phyloP scores from a whole-genome alignment of 148 eudicot genomes.

The Rhododendron kiyosumense region DNA sequence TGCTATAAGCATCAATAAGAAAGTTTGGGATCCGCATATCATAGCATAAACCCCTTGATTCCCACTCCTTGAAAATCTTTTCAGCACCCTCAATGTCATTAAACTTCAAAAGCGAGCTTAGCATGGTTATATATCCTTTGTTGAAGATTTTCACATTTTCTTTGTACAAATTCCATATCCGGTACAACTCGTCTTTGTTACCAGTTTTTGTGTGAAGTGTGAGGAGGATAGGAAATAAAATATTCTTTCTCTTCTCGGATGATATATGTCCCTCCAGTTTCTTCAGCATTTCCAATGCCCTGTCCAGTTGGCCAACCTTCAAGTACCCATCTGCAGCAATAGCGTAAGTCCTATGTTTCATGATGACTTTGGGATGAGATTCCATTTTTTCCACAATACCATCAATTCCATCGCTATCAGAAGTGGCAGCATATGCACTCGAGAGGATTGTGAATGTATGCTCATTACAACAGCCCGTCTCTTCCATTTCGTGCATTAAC shows the following conservation, averaged over 20 bases:
- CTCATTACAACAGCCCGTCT: conserved; percentile 19
- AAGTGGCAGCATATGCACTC: conserved; percentile 23
- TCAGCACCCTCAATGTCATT: conserved; percentile 36
- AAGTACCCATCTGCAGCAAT: conserved; percentile 26
- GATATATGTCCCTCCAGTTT: conserved; percentile 19
- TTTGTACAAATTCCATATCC: conserved; percentile 28
- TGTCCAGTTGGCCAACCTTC: conserved; percentile 25
- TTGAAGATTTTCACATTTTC: conserved; percentile 15
- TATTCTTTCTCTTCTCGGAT: conserved; percentile 2
- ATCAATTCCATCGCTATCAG: conserved; percentile 26
- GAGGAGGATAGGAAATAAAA: conserved; percentile 11
- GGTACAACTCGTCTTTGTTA: conserved; percentile 22
- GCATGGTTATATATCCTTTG: conserved; percentile 29
- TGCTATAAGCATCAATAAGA: conserved; percentile 22
- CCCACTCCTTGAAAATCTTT: conserved; percentile 37
- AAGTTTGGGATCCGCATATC: conserved; percentile 30
- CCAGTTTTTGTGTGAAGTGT: conserved; percentile 24
- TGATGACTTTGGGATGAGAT: conserved; percentile 11
- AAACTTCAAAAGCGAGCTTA: conserved; percentile 23
- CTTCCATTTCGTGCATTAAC: conserved; percentile 33
- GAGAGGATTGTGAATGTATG: conserved; percentile 18
- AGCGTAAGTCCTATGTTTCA: conserved; percentile 12
- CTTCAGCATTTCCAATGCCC: conserved; percentile 21
- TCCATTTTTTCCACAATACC: conserved; percentile 20
- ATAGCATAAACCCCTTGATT: conserved; percentile 16